A percentile compares a stretch with the other conserved stretches of the same genome.
phyloP scores from a whole-genome alignment of 768 basidiomycete genomes.

The Suillus paluster region DNA sequence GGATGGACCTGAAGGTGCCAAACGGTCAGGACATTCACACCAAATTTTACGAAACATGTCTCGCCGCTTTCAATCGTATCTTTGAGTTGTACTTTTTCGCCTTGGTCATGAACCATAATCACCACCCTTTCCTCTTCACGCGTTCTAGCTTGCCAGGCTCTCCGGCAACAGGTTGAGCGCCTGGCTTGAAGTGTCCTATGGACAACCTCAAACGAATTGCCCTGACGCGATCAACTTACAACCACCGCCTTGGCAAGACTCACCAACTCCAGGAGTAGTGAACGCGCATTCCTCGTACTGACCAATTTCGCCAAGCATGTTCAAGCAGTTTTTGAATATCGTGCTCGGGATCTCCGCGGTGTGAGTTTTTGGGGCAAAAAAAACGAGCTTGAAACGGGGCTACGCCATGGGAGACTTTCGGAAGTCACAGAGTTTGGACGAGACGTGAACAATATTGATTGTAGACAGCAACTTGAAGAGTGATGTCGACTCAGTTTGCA shows the following conservation, averaged over 20 bases:
- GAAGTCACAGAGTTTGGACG: conserved; percentile 1
- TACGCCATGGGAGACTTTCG: conserved; percentile 2
- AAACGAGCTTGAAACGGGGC: conserved; percentile 53
- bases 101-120: conserved; percentile 47
- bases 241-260: conserved; percentile 19
- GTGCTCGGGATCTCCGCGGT: conserved; percentile 48
- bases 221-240: neutral
- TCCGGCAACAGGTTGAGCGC: conserved; percentile 53
- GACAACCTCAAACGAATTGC: neutral
- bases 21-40: conserved; percentile 3
- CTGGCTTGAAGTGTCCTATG: conserved; percentile 51
- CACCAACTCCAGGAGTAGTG: conserved; percentile 55
- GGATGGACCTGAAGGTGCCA: conserved; percentile 47
- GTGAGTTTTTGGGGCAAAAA: conserved; percentile 50
- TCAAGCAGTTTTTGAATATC: conserved; percentile 49
- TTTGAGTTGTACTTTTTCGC: conserved; percentile 39
- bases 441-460: neutral
- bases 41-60: conserved; percentile 17
- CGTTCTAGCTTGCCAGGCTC: conserved; percentile 45
- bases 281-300: conserved; percentile 61
- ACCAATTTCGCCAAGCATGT: conserved; percentile 55
- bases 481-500: neutral
- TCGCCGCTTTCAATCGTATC: conserved; percentile 53
- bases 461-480: too few relatives aligned
- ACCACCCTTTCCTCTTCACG: conserved; percentile 61